phyloP scores from a whole-genome alignment of 768 basidiomycete genomes.

The Lactarius tabidus region DNA sequence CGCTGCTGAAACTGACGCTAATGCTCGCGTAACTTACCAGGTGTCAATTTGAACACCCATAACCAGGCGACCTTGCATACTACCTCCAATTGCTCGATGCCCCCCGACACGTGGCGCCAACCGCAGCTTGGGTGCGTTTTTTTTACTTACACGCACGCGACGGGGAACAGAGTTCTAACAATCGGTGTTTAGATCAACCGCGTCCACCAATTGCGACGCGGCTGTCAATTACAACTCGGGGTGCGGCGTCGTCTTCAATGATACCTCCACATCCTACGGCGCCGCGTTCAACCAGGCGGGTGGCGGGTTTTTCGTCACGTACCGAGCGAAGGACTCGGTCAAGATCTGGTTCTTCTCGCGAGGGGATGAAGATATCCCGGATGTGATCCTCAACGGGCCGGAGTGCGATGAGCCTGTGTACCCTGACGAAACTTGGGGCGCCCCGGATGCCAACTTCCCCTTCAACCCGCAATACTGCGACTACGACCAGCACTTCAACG shows the following conservation, averaged over 20 bases:
- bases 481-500: conserved; percentile 50
- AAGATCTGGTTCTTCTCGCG: conserved; percentile 62
- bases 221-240: conserved; percentile 53
- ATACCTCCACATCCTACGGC: conserved; percentile 41
- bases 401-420: conserved; percentile 1
- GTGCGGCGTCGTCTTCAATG: conserved; percentile 52
- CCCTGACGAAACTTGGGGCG: conserved; percentile 37
- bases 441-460: conserved; percentile 49
- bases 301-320: conserved; percentile 61
- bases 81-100: conserved; percentile 45
- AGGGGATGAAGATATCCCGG: conserved; percentile 39
- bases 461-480: conserved; percentile 41
- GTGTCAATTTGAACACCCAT: conserved; percentile 43
- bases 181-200: conserved; percentile 33
- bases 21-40: conserved; percentile 24
- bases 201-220: conserved; percentile 48
- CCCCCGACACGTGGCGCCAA: conserved; percentile 13
- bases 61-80: conserved; percentile 59
- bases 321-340: conserved; percentile 38
- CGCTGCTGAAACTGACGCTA: background rate
- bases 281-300: conserved; percentile 44
- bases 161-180: background rate
- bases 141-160: background rate
- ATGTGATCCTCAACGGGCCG: conserved; percentile 32
- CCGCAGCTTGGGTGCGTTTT: conserved; percentile 44